Evolutionary conservation across 2,329 filamentous ascomycete species (phyloP), one percentile per base, ranked within the genome.

Genomic region (Stachybotrys chlorohalonatus): DNA sequence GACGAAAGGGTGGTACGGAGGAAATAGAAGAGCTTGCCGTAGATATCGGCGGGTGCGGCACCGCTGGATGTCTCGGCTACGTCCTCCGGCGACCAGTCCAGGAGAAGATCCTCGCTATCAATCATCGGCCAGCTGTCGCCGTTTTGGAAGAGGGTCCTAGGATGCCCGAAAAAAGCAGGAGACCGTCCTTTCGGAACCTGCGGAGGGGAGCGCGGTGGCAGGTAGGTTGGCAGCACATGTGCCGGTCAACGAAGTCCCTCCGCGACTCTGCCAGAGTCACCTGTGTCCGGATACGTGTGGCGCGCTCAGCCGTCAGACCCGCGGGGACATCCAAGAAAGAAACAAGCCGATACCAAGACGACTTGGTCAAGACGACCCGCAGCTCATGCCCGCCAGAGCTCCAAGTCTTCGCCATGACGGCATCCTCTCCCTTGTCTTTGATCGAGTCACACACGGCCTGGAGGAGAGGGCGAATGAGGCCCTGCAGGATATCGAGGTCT

Each of bases 401-500:
- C 46, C 46, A 47, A 1, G 46, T 47, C 46, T 47, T 47, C n/a
- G n/a, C n/a, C 46, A 47, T 16, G 46, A 47, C n/a, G n/a, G 7
- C n/a, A 7, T 47, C 46, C 7, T 8, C n/a, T 15, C 24, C 42
- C 42, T 46, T 47, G 46, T 47, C 42, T 16, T 16, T 17, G 46
- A 47, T 47, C 7, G n/a, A 16, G 7, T 47, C 13, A 17, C 7
- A 15, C n/a, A 47, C 13, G 13, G n/a, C 46, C 2, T 8, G 7
- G 7, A 47, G n/a, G n/a, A 47, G 7, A 15, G 46, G 46, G 8
- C 7, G 13, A 4, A 47, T 15, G 13, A 15, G 46, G 7, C 36
- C 53, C 6, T 57, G 55, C 3, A 60, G 30, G 8, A 59, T 47
- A 2, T 55, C 47, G 5, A 56, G 49, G 51, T 60, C 46, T 1